Evolutionary conservation across 352 stramenopile genomes (phyloP), one percentile per base, ranked within the genome.

Genomic region (Globisporangium cylindrosporum): DNA sequence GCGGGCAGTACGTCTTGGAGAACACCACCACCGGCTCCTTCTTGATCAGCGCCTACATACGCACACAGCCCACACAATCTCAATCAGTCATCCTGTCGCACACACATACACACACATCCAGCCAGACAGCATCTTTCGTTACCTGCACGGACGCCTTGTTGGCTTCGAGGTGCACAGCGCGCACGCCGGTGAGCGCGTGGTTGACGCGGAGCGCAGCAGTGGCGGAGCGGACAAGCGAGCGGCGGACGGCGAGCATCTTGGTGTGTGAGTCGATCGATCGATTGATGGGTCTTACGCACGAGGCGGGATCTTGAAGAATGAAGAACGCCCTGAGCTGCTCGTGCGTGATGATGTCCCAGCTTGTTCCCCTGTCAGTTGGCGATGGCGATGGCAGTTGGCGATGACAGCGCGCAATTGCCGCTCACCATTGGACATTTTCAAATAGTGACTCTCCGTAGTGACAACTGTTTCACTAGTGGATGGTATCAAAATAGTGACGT

Each of bases 1-100:
- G 98, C 18, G 91, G 90, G 75, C 97, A 99, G 77, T 96, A 92
- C 20, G 94, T 93, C 84, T 99, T 99, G 65, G 94, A 98, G 77
- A 98, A 99, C 59, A 99, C 84, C 29, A 99, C 61, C 61, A 90
- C 80, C 32, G 84, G 81, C 68, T 89, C 78, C 53, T 84, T 78
- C 59, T 82, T 73, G 64, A 93, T 86, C 67, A 83, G 78, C 49
- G 79, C 71, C 85, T 92, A 62, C 8, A 27, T 92, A 62, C 8
- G 20, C 34, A 46, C 27, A 55, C 12, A 46, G 0, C 0, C 4
- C 12, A 24, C 6, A 22, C 18, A 51, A 3, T 24, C 5, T 22
- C 43, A 24, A 51, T 56, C 1, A 25, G n/a, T 4, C 24, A n/a
- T 15, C 1, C 24, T 6, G 22, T 38, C 1, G 15, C 6, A 41